Conservation (phyloP, 495 filamentous ascomycete genomes). For the Aspergillus egyptiacus region DNA sequence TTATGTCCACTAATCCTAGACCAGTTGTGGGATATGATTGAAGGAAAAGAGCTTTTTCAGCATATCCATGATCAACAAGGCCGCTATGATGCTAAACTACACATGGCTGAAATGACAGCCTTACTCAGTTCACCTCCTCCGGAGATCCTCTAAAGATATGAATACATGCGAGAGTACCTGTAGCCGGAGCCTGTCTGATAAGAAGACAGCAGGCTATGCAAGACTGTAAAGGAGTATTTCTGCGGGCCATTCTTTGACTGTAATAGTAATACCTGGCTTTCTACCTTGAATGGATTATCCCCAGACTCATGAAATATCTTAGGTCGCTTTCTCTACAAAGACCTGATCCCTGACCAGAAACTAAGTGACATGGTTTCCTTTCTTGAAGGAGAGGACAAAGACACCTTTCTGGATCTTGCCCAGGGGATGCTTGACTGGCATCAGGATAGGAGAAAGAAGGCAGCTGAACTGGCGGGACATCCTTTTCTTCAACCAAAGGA, state of each 20-base stretch:
- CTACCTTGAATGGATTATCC: conserved; percentile 22
- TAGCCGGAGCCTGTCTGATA: conserved; percentile 30
- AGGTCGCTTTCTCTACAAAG: conserved; percentile 33
- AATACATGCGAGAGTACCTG: conserved; percentile 31
- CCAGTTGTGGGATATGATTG: conserved; percentile 48
- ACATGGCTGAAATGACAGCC: conserved; percentile 43
- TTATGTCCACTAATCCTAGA: conserved; percentile 22
- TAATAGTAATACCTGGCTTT: conserved; percentile 26
- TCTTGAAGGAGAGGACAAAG: conserved; percentile 35
- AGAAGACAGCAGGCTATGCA: conserved; percentile 33
- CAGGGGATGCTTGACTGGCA: conserved; percentile 38
- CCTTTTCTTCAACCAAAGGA: conserved; percentile 35
- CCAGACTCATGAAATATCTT: conserved; percentile 26
- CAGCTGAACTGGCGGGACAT: conserved; percentile 31
- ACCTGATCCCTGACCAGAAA: conserved; percentile 31
- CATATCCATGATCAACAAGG: conserved; percentile 30
- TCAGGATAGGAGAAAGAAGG: conserved; percentile 29
- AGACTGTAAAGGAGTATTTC: conserved; percentile 33
- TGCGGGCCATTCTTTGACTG: conserved; percentile 36
- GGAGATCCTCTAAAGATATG: conserved; percentile 38
- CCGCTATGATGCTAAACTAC: conserved; percentile 32
- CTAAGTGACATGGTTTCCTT: conserved; percentile 27
- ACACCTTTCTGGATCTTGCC: conserved; percentile 37
- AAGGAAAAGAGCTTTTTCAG: conserved; percentile 42
- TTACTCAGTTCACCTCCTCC: conserved; percentile 42